Conservation (phyloP, 495 filamentous ascomycete species). For the Penicillium fimorum region DNA sequence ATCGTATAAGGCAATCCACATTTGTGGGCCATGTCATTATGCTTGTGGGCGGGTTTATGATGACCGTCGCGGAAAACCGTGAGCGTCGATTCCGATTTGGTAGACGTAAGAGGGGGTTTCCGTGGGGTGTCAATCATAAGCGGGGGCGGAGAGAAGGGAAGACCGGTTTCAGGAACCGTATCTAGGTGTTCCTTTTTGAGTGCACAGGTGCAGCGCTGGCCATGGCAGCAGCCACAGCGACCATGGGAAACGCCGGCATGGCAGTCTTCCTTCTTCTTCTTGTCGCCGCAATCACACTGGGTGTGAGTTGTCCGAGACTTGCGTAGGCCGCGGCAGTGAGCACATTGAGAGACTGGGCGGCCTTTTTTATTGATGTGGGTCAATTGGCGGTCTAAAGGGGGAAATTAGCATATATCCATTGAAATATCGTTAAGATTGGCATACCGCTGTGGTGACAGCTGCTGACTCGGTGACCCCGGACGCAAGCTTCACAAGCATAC, state of each 20-base stretch:
- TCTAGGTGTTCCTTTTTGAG: constrained; percentile 89
- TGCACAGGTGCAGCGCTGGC: constrained; percentile 87
- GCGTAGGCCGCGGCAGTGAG: constrained; percentile 93
- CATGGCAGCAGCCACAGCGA: constrained; percentile 84
- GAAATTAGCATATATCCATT: constrained; percentile 26
- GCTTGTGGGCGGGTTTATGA: constrained; percentile 88
- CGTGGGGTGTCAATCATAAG: constrained; percentile 50
- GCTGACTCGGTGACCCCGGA: constrained; percentile 90
- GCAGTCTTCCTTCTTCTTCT: constrained; percentile 63
- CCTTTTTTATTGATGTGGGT: constrained; percentile 98
- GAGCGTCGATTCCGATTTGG: constrained; percentile 78
- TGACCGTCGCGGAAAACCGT: constrained; percentile 90
- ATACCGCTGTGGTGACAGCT: constrained; percentile 88
- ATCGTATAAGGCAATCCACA: constrained; percentile 80
- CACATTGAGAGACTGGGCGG: constrained; percentile 96
- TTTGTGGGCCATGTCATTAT: constrained; percentile 82
- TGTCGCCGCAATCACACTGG: constrained; percentile 97
- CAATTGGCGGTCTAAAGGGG: constrained; percentile 73
- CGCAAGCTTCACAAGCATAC: constrained; percentile 90
- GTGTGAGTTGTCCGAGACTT: constrained; percentile 95
- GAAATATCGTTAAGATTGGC: constrained; percentile 32
- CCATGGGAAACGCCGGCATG: constrained; percentile 63
- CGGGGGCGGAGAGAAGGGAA: constrained; percentile 23
- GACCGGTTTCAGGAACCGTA: constrained; percentile 28
- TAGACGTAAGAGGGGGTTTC: constrained; percentile 74